Conservation (phyloP, 179 eudicot species). For the Silene noctiflora region DNA sequence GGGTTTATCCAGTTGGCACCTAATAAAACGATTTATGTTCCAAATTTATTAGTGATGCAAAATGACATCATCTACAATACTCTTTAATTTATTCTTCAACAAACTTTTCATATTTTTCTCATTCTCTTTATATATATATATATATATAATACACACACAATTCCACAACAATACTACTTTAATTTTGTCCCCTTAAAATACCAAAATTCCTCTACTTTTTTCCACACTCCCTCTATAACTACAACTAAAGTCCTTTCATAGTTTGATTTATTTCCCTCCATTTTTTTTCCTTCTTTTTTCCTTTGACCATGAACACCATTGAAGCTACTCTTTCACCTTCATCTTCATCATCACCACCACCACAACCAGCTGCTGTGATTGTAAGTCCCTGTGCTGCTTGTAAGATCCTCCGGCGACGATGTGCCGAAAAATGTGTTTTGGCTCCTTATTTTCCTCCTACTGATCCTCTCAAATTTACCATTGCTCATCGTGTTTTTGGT, state of each 20-base stretch:
- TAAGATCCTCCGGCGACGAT: slow-evolving; percentile 61
- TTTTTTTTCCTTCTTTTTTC: neutral
- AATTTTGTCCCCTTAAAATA: neutral
- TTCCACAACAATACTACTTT: neutral
- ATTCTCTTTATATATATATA: neutral
- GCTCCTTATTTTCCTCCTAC: slow-evolving; percentile 74
- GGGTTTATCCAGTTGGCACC: too few species aligned
- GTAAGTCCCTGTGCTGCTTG: slow-evolving; percentile 76
- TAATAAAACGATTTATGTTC: too few species aligned
- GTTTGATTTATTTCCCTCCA: slow-evolving; percentile 19
- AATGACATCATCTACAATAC: too few species aligned
- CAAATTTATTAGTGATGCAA: too few species aligned
- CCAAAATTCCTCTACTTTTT: slow-evolving; percentile 8
- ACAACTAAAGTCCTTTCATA: neutral
- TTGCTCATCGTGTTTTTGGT: slow-evolving; percentile 76
- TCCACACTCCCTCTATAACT: neutral
- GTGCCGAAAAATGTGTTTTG: slow-evolving; percentile 54
- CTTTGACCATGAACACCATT: slow-evolving; percentile 17
- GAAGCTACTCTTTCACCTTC: slow-evolving; percentile 21
- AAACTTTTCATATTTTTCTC: neutral
- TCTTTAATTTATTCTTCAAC: too few species aligned
- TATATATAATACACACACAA: neutral
- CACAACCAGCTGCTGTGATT: slow-evolving; percentile 23
- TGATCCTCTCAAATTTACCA: slow-evolving; percentile 67
- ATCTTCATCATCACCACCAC: slow-evolving; percentile 16